phyloP scores from a whole-genome alignment of 176 grass and related monocot species.

The Bolboschoenus planiculmis region DNA sequence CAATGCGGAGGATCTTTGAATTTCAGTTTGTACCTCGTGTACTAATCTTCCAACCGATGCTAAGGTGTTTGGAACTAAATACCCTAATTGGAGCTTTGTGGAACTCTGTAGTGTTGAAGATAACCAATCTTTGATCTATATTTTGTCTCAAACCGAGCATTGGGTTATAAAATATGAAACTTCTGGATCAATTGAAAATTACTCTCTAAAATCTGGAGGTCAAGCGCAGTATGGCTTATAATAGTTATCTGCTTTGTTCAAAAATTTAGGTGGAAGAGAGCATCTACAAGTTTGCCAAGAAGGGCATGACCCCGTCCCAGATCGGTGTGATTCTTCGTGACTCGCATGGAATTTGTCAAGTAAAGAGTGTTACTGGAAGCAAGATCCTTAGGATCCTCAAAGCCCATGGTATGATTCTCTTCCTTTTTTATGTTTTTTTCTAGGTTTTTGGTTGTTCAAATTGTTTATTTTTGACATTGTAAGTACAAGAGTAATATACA shows the following conservation, averaged over 20 bases:
- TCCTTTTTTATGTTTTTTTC: neutral
- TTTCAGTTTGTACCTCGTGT: too few relatives aligned
- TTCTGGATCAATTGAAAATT: neutral
- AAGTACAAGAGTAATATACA: neutral
- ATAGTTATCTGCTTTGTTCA: neutral
- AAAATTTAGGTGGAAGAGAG: constrained; percentile 30
- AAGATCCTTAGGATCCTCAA: constrained; percentile 94
- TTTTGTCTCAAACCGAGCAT: neutral
- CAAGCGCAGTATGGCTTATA: too few relatives aligned
- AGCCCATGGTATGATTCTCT: constrained; percentile 43
- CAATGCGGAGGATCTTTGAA: neutral
- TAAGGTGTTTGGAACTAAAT: neutral
- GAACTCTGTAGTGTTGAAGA: too few relatives aligned
- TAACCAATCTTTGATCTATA: neutral
- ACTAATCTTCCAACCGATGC: too few relatives aligned
- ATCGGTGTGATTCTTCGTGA: constrained; percentile 81
- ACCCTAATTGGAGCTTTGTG: neutral
- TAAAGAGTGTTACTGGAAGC: constrained; percentile 71
- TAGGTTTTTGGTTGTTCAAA: neutral
- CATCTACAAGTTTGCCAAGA: constrained; percentile 36
- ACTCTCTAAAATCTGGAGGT: neutral
- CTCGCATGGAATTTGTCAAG: constrained; percentile 72
- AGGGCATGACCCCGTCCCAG: constrained; percentile 74
- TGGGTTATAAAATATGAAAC: neutral
- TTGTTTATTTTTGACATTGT: neutral